Conservation (phyloP, 2,329 filamentous ascomycete species). For the Nectriaceae sp. region DNA sequence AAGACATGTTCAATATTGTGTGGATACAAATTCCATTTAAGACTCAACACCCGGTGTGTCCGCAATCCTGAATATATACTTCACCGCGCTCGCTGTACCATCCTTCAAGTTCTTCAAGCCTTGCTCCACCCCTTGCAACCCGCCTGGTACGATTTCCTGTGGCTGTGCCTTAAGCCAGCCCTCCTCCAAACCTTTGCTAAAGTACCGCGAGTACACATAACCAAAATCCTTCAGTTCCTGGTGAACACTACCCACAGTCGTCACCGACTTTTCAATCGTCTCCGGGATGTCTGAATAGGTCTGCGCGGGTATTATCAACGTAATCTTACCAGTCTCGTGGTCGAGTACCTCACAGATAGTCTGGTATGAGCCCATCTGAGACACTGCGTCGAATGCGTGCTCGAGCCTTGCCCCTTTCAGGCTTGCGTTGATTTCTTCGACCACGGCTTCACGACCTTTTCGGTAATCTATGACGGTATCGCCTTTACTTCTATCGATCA, state of each 20-base stretch:
- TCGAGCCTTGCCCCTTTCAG: neutral
- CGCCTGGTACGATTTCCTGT: neutral
- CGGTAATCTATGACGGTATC: constrained; percentile 5
- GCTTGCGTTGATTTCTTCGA: neutral
- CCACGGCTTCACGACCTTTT: neutral
- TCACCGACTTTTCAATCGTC: neutral
- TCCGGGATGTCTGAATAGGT: neutral
- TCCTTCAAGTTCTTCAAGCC: neutral
- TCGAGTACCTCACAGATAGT: neutral
- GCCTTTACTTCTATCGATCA: neutral
- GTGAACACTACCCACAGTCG: neutral
- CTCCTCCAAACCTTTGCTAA: neutral
- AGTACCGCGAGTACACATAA: neutral
- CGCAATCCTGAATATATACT: neutral
- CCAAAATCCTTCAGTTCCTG: neutral
- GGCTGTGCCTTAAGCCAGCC: neutral
- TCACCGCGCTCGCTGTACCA: neutral
- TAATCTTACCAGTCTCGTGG: neutral
- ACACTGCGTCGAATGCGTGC: neutral
- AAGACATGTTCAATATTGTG: neutral
- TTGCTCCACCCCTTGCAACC: neutral
- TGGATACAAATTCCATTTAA: neutral
- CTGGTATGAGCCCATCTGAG: neutral
- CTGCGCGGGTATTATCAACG: neutral
- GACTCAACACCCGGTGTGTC: too few species aligned